Evolutionary conservation across 23 red algal species (phyloP).

Genomic region (Gracilaria domingensis): DNA sequence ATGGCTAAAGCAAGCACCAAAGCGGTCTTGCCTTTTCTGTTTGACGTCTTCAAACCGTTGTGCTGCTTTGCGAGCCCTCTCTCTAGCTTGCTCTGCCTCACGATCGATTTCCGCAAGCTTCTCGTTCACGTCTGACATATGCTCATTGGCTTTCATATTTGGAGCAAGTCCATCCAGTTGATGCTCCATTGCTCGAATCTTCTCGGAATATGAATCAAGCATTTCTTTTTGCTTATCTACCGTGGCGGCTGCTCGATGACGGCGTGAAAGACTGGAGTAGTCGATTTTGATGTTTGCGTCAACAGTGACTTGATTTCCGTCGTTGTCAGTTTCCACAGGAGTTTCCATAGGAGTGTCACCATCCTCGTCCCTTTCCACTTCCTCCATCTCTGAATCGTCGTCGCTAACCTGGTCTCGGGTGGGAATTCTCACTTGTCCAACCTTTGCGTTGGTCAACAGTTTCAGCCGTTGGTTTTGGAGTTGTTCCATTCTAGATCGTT

Average conservation of each 20-base stretch:
- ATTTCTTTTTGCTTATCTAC: slow-evolving; percentile 65
- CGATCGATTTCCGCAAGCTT: slow-evolving; percentile 78
- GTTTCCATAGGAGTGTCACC: slow-evolving; percentile 48
- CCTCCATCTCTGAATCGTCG: slow-evolving; percentile 52
- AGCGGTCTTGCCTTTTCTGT: slow-evolving; percentile 80
- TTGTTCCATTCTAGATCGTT: slow-evolving; percentile 58
- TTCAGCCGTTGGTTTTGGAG: slow-evolving; percentile 35
- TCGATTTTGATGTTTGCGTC: slow-evolving; percentile 61
- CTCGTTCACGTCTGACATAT: slow-evolving; percentile 70
- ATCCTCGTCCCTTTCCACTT: slow-evolving; percentile 37
- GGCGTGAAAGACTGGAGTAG: slow-evolving; percentile 66
- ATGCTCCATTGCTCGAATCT: slow-evolving; percentile 48
- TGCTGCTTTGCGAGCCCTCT: slow-evolving; percentile 65
- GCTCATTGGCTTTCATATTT: slow-evolving; percentile 88
- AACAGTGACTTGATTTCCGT: slow-evolving; percentile 51
- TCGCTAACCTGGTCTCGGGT: slow-evolving; percentile 31
- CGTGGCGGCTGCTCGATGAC: slow-evolving; percentile 65
- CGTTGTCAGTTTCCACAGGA: slow-evolving; percentile 40
- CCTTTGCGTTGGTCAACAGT: slow-evolving; percentile 71
- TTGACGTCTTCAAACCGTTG: slow-evolving; percentile 69
- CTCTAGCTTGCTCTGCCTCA: slow-evolving; percentile 76
- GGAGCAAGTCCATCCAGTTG: slow-evolving; percentile 87
- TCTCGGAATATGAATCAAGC: slow-evolving; percentile 61
- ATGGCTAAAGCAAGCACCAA: slow-evolving; percentile 80
- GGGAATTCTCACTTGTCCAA: slow-evolving; percentile 66